Evolutionary conservation across 805 yeast genomes (phyloP), one percentile per base, ranked within the genome.

Genomic region (Helenozyma baotianmanensis): DNA sequence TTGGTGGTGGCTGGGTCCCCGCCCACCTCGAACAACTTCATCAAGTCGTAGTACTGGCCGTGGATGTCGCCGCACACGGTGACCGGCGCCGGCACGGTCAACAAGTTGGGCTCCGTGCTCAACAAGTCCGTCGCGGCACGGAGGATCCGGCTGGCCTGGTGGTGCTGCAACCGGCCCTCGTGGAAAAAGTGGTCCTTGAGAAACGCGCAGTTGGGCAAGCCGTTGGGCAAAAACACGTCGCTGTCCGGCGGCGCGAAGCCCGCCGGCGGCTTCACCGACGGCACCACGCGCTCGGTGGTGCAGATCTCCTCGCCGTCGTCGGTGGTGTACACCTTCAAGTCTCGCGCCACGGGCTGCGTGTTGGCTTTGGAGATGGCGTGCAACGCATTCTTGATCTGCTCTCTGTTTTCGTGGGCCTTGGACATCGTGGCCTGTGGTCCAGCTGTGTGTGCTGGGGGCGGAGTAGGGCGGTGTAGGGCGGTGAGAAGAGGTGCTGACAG

Each of bases 11-110:
- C 68, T 9, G 97, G 96, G 51, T 82, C 80, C 2, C 97, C 97
- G 24, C 96, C 95, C 12, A 88, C 90, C 54, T 90, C 97, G 52
- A 90, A 85, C 27, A 90, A 64, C 58, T 89, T 88, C 76, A 89
- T 70, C 47, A 90, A 68, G 58, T 90, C 98, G 56, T 74, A 89
- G 56, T 76, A 87, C 58, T 90, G 97, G 12, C 98, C 98, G 59
- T 90, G 97, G n/a, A 89, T 74, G 60, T 90, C 97, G 36, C 98
- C 98, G 63, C 97, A 88, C 3, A 90, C 88, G 0, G 96, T 89
- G 2, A 90, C 85, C 1, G 97, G 98, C 0, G 96, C 94, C 3
- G 88, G 89, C 2, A 92, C 82, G 13, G 71, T 70, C 32, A 90
- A 63, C 47, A 90, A 54, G 48, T 84, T 90, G 5, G 96, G 94